Evolutionary conservation across 2,329 filamentous ascomycete genomes (phyloP).

Genomic region (Colletotrichum godetiae): DNA sequence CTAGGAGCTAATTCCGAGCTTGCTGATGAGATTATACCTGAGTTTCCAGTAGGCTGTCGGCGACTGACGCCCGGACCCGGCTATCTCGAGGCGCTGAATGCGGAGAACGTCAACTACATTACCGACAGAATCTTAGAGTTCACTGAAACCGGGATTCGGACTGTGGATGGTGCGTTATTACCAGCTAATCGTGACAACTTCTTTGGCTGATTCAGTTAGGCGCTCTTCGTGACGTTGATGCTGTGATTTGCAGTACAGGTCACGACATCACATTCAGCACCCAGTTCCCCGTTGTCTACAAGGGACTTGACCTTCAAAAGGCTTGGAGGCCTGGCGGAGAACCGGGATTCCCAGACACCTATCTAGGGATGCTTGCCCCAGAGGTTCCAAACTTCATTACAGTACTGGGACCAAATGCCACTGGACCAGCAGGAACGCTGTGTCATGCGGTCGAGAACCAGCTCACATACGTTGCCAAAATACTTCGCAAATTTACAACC

Average conservation of each 20-base stretch:
- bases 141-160: neutral
- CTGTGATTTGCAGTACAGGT: neutral
- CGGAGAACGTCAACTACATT: neutral
- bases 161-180: neutral
- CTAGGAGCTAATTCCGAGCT: neutral
- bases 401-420: constrained; percentile 69
- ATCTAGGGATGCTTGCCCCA: neutral
- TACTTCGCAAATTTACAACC: constrained; percentile 73
- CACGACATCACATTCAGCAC: neutral
- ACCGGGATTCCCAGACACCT: constrained; percentile 66
- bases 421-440: constrained; percentile 72
- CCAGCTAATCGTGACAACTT: neutral
- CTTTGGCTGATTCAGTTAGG: neutral
- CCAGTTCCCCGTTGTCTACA: constrained; percentile 68
- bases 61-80: neutral
- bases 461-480: constrained; percentile 72
- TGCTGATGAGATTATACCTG: neutral
- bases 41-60: neutral
- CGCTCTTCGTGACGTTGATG: neutral
- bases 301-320: constrained; percentile 67
- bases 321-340: constrained; percentile 70
- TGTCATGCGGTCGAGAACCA: constrained; percentile 75
- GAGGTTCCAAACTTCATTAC: constrained; percentile 66
- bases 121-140: neutral
- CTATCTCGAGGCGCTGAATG: neutral